These are phyloP conservation scores for Penicillium hesseltinei DNA, from an alignment of 2,329 filamentous ascomycete genomes.

Conservation along the genomic window DNA sequence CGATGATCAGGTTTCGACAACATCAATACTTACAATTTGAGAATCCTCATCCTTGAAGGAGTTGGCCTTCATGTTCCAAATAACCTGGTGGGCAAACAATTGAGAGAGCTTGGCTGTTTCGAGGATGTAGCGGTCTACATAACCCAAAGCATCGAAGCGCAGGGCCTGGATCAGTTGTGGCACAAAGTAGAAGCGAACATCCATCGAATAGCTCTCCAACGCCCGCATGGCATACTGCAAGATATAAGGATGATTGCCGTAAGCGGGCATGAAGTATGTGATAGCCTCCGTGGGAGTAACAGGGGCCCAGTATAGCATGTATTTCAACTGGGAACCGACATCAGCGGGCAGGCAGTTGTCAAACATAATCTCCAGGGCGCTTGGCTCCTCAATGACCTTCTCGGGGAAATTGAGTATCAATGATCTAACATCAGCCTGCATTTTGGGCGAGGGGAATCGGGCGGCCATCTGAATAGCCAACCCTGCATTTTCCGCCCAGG, in stretches of 20 bases:
- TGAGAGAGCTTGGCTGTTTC: slow-evolving; percentile 98
- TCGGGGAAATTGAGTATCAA: slow-evolving; percentile 79
- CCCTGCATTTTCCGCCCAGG: slow-evolving; percentile 81
- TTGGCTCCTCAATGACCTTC: slow-evolving; percentile 75
- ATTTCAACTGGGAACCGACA: slow-evolving; percentile 83
- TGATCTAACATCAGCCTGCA: slow-evolving; percentile 74
- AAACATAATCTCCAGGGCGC: slow-evolving; percentile 78
- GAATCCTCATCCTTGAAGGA: slow-evolving; percentile 96
- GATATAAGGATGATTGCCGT: slow-evolving; percentile 86
- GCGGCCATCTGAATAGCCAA: slow-evolving; percentile 82
- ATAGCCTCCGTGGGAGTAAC: slow-evolving; percentile 91
- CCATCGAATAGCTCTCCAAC: slow-evolving; percentile 89
- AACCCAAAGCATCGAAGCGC: slow-evolving; percentile 87
- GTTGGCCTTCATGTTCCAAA: slow-evolving; percentile 99
- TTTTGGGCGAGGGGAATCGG: slow-evolving; percentile 72
- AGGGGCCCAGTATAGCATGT: slow-evolving; percentile 87
- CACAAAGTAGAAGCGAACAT: slow-evolving; percentile 98
- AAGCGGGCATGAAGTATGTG: slow-evolving; percentile 88
- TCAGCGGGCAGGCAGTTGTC: slow-evolving; percentile 74
- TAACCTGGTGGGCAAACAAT: slow-evolving; percentile 97
- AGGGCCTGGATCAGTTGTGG: slow-evolving; percentile 96
- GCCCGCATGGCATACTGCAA: slow-evolving; percentile 97
- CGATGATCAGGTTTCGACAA: not conserved
- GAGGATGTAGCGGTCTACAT: slow-evolving; percentile 93
- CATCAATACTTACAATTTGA: slow-evolving; percentile 60